phyloP scores from a whole-genome alignment of 179 eudicot genomes.

The Camellia oleifera region DNA sequence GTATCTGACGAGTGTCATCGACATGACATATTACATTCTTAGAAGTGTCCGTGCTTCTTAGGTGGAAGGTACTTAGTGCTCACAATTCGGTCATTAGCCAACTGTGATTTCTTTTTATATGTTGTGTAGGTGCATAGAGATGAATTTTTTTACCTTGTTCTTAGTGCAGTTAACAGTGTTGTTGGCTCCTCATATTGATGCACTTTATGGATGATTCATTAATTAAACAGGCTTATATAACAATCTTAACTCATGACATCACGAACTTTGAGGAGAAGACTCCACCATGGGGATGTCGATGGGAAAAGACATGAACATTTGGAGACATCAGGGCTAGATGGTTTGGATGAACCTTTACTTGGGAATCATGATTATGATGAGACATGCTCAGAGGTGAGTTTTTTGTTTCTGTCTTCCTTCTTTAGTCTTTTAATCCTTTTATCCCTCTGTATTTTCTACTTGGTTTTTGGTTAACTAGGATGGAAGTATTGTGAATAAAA shows the following conservation, averaged over 20 bases:
- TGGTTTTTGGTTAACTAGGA: background rate
- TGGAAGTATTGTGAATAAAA: background rate
- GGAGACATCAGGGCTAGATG: slow-evolving; percentile 46
- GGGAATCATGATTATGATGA: slow-evolving; percentile 43
- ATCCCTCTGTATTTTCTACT: background rate
- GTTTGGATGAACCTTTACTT: slow-evolving; percentile 78
- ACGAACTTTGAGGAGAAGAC: slow-evolving; percentile 69
- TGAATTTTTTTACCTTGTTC: background rate
- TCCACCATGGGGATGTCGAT: slow-evolving; percentile 88
- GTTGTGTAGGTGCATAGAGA: background rate
- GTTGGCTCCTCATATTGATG: background rate
- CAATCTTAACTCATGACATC: slow-evolving; percentile 51
- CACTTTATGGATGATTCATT: background rate
- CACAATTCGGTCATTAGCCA: no score
- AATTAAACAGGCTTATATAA: slow-evolving; percentile 3
- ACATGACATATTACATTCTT: no score
- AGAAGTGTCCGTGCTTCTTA: no score
- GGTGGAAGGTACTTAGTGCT: no score
- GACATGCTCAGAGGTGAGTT: slow-evolving; percentile 41
- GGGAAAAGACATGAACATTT: slow-evolving; percentile 68
- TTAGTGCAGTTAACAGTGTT: background rate
- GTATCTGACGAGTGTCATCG: no score
- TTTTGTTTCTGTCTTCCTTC: background rate
- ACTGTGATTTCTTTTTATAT: no score
- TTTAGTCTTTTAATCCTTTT: background rate